These are phyloP conservation scores for Gleditsia sinensis DNA, from an alignment of 306 rosid species.

Conservation along the genomic window DNA sequence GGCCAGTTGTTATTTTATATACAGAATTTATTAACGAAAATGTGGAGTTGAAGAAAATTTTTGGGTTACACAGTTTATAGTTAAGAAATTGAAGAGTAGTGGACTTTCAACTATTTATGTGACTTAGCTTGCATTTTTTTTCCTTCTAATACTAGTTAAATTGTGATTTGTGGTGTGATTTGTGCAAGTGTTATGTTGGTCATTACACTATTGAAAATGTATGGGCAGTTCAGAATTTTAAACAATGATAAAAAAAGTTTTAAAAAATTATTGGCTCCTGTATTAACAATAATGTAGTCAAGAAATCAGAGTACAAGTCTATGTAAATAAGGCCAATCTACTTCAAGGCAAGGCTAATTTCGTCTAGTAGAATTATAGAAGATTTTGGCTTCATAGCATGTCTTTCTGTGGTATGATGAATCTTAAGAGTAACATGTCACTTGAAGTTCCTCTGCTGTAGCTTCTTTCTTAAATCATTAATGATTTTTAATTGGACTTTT, in stretches of 20 bases:
- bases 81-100: not conserved
- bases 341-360: not conserved
- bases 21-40: not conserved
- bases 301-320: not conserved
- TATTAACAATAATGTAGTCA: not conserved
- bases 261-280: not conserved
- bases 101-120: not conserved
- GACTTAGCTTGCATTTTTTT: not conserved
- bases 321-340: not conserved
- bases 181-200: not conserved
- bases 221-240: not conserved
- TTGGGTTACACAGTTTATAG: not conserved
- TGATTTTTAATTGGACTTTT: no score
- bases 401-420: not conserved
- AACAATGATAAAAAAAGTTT: not conserved
- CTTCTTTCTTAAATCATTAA: not conserved
- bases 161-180: not conserved
- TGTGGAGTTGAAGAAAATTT: not conserved
- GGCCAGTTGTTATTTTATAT: conserved; percentile 9
- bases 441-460: not conserved
- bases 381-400: not conserved
- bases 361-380: not conserved
- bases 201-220: not conserved
- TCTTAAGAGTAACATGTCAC: not conserved
- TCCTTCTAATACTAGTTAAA: not conserved